Evolutionary conservation across 2,329 filamentous ascomycete genomes (phyloP), one percentile per base, ranked within the genome.

Genomic region (Botrytis deweyae): DNA sequence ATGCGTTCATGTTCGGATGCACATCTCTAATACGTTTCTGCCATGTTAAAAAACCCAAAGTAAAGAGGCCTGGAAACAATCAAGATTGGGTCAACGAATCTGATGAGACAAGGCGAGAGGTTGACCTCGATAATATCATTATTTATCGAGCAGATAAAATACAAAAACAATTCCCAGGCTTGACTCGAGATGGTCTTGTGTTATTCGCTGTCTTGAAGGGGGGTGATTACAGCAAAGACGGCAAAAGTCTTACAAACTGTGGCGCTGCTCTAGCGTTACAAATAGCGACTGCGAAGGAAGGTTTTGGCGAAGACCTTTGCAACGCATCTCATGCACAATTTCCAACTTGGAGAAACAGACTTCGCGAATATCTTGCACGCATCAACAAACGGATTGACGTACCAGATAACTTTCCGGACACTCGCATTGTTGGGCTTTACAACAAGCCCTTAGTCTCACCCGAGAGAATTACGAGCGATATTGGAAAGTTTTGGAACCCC

Each of bases 1-100:
- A 98, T 81, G 95, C 95, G 1, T 88, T 97, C 79, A 97, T 98
- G 95, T 98, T 98, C 83, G 95, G 95, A 1, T 95, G 93, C 75
- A 90, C 88, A 0, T 84, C 88, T 49, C 94, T 92, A 0, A 84
- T 97, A 62, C 88, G 93, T 67, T 94, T 93, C 78, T 97, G 93
- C 90, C 92, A 92, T 0, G 87, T 55, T 20, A 18, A 68, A 22
- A 55, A 67, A 20, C 6, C 8, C 36, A 55, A 40, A 40, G 25
- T 29, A 6, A 68, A 55, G 33, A 68, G n/a, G 16, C 25, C 25
- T 55, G 33, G 22, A 20, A 29, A 55, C 8, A 40, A 68, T 38
- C 12, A 38, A 38, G 14, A 52, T 12, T 22, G 64, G 36, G 25
- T 92, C 5, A 93, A 95, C 79, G 86, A 86, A 25, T 87, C 85